These are phyloP conservation scores for Sarocladium oryzae DNA, from an alignment of 2,329 filamentous ascomycete genomes.

Conservation along the genomic window DNA sequence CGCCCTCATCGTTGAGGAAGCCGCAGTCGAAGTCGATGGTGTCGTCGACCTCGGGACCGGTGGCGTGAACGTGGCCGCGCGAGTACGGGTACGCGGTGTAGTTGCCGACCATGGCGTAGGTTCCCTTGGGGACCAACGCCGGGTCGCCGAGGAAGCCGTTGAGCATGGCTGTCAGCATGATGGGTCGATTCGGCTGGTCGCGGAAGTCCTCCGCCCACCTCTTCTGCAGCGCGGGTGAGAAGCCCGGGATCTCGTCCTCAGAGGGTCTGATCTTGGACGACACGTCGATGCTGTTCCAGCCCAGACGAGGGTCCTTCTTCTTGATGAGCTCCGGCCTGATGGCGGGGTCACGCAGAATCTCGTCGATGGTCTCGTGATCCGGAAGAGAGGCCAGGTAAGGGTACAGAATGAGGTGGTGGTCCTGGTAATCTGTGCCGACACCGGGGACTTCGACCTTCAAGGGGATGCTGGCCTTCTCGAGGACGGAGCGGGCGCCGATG, in stretches of 20 bases:
- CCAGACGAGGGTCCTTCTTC: slow-evolving; percentile 40
- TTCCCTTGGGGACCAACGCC: slow-evolving; percentile 25
- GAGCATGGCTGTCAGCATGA: slow-evolving; percentile 35
- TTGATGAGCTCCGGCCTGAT: slow-evolving; percentile 13
- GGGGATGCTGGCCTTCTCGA: slow-evolving; percentile 15
- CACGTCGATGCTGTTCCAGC: slow-evolving; percentile 54
- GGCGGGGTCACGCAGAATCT: slow-evolving; percentile 30
- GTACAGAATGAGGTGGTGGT: slow-evolving; percentile 48
- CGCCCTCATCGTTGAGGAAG: slow-evolving; percentile 37
- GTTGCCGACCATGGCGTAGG: slow-evolving; percentile 44
- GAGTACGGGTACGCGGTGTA: slow-evolving; percentile 57
- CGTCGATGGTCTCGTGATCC: slow-evolving; percentile 38
- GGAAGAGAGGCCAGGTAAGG: slow-evolving; percentile 35
- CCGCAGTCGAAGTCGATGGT: slow-evolving; percentile 49
- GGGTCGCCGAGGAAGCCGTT: slow-evolving; percentile 35
- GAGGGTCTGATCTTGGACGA: slow-evolving; percentile 49
- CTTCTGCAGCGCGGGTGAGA: slow-evolving; percentile 46
- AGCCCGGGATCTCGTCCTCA: slow-evolving; percentile 40
- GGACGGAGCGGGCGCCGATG: slow-evolving; percentile 31
- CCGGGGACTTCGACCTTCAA: slow-evolving; percentile 17
- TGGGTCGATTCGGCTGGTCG: slow-evolving; percentile 33
- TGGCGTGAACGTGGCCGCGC: slow-evolving; percentile 55
- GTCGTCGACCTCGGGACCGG: slow-evolving; percentile 31
- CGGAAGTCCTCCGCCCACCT: slow-evolving; percentile 51
- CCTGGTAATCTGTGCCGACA: slow-evolving; percentile 26